Evolutionary conservation across 2,329 filamentous ascomycete species (phyloP).

Genomic region (Anisogramma anomala): DNA sequence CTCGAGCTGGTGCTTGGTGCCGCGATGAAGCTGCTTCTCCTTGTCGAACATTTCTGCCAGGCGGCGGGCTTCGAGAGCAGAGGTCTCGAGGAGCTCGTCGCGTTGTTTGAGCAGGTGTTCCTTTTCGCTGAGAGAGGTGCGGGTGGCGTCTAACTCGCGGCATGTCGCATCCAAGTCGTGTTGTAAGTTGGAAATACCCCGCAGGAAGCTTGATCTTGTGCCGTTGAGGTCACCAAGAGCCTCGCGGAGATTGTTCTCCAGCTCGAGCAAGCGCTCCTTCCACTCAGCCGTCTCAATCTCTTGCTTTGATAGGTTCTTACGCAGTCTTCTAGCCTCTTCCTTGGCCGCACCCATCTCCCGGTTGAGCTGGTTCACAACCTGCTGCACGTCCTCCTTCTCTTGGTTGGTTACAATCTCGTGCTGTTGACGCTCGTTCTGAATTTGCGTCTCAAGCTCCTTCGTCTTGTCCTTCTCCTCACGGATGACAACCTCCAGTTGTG

Average conservation of each 20-base stretch:
- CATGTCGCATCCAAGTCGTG: slow-evolving; percentile 76
- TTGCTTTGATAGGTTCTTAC: slow-evolving; percentile 69
- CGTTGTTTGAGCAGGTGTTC: slow-evolving; percentile 83
- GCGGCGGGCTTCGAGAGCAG: slow-evolving; percentile 75
- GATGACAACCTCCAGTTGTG: slow-evolving; percentile 66
- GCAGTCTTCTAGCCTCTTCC: slow-evolving; percentile 72
- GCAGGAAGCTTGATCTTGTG: slow-evolving; percentile 69
- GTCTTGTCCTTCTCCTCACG: slow-evolving; percentile 72
- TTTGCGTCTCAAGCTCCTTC: slow-evolving; percentile 60
- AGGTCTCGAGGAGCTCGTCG: slow-evolving; percentile 76
- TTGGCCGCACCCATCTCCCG: slow-evolving; percentile 68
- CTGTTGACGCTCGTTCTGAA: slow-evolving; percentile 72
- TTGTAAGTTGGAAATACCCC: slow-evolving; percentile 66
- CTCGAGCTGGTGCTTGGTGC: slow-evolving; percentile 80
- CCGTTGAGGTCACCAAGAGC: slow-evolving; percentile 80
- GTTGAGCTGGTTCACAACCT: slow-evolving; percentile 87
- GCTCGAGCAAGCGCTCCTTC: slow-evolving; percentile 80
- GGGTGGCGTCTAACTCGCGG: slow-evolving; percentile 68
- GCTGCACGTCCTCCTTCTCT: slow-evolving; percentile 91
- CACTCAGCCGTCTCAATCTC: slow-evolving; percentile 84
- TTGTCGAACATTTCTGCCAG: slow-evolving; percentile 83
- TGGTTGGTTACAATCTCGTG: slow-evolving; percentile 74
- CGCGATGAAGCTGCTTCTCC: slow-evolving; percentile 72
- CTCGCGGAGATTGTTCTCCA: slow-evolving; percentile 79
- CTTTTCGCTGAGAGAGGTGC: slow-evolving; percentile 73